Percentiles rank a stretch among this genome's conserved stretches.
Evolutionary conservation across 164 flowering plant species (phyloP).

Genomic region (Magnolia kwangsiensis): DNA sequence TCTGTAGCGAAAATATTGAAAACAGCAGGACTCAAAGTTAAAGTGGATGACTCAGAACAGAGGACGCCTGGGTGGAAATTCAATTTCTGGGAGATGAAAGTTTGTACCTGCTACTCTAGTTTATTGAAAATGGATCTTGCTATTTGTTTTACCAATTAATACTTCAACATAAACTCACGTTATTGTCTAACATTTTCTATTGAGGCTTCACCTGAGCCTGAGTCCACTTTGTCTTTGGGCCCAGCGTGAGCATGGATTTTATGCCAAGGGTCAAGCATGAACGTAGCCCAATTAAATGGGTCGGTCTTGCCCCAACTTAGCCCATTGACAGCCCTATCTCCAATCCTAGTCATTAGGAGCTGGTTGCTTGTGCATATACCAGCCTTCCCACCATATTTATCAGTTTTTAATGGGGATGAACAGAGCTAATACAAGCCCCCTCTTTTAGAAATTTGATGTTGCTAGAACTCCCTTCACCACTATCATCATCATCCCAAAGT

Average conservation of each 20-base stretch:
- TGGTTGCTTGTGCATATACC: too few species aligned
- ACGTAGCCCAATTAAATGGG: background rate
- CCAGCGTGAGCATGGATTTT: background rate
- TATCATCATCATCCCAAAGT: too few species aligned
- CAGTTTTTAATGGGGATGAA: too few species aligned
- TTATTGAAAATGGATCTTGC: background rate
- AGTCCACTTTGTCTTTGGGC: background rate
- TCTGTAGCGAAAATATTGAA: conserved; percentile 53
- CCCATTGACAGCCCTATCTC: too few species aligned
- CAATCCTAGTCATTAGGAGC: too few species aligned
- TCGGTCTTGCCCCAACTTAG: background rate
- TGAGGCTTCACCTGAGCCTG: background rate
- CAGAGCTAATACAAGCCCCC: too few species aligned
- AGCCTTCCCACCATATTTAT: too few species aligned
- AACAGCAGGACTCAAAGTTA: conserved; percentile 68
- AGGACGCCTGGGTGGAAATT: conserved; percentile 98
- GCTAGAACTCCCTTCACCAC: too few species aligned
- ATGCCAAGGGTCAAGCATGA: background rate
- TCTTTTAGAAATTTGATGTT: too few species aligned
- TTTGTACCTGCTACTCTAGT: conserved; percentile 18
- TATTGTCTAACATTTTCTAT: too few species aligned
- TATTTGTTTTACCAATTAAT: background rate
- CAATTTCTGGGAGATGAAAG: conserved; percentile 99
- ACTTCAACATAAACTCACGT: background rate
- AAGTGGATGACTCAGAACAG: conserved; percentile 85